Conservation (phyloP, 2,329 filamentous ascomycete species). For the Xylaria sp. region DNA sequence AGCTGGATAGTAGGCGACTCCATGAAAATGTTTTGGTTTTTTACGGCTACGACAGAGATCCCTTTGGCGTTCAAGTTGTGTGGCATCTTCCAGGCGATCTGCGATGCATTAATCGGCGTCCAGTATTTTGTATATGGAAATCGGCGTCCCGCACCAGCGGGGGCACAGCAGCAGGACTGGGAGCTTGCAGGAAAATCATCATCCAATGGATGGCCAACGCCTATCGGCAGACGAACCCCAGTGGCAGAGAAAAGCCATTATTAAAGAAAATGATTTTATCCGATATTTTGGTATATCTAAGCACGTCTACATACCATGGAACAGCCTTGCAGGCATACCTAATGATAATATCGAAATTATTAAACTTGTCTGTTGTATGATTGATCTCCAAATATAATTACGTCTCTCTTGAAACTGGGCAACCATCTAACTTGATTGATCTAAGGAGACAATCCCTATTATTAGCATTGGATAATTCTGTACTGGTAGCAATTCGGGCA, state of each 20-base stretch:
- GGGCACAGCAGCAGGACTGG: slow-evolving; percentile 45
- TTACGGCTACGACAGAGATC: slow-evolving; percentile 75
- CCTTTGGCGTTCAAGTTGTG: slow-evolving; percentile 85
- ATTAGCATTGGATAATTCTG: background rate
- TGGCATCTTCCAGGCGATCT: slow-evolving; percentile 81
- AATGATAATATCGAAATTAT: background rate
- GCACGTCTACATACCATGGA: background rate
- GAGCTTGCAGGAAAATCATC: slow-evolving; percentile 47
- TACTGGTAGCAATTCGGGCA: background rate
- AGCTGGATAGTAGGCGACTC: slow-evolving; percentile 84
- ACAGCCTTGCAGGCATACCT: background rate
- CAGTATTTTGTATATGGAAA: slow-evolving; percentile 79
- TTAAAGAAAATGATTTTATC: slow-evolving; percentile 29
- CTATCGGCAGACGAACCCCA: slow-evolving; percentile 55
- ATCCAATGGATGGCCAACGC: slow-evolving; percentile 52
- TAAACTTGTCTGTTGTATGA: background rate
- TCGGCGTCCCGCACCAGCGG: slow-evolving; percentile 53
- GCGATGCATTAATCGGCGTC: slow-evolving; percentile 78
- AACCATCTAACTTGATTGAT: background rate
- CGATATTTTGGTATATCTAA: background rate
- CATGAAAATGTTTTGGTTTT: slow-evolving; percentile 92
- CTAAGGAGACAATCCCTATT: background rate
- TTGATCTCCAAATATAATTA: background rate
- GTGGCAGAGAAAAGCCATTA: slow-evolving; percentile 51
- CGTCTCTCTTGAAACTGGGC: background rate